Conservation (phyloP, 495 filamentous ascomycete genomes). For the Aspergillus funiculosus region DNA sequence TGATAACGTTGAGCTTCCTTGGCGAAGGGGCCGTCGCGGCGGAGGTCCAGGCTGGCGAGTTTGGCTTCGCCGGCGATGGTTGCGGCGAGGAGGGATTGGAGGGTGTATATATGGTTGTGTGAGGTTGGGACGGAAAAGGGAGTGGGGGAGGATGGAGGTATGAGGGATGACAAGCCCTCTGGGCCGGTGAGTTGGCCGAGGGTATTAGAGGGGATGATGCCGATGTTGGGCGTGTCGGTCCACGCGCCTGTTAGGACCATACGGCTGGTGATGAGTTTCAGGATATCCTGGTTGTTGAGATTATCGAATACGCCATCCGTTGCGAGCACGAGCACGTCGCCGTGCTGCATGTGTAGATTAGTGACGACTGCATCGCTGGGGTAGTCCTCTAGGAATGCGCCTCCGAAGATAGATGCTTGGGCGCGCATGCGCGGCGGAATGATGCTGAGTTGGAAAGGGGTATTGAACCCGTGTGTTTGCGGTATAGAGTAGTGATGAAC, state of each 20-base stretch:
- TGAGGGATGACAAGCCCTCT: conserved; percentile 31
- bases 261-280: conserved; percentile 66
- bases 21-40: conserved; percentile 85
- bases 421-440: conserved; percentile 72
- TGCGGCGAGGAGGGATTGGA: conserved; percentile 73
- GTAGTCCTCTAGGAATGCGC: conserved; percentile 69
- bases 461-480: conserved; percentile 97
- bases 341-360: conserved; percentile 69
- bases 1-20: conserved; percentile 85
- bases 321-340: conserved; percentile 85
- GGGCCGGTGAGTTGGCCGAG: conserved; percentile 48
- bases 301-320: conserved; percentile 98
- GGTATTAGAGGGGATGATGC: conserved; percentile 52
- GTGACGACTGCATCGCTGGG: conserved; percentile 80
- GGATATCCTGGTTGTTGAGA: conserved; percentile 79
- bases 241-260: conserved; percentile 74
- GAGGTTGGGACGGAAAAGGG: conserved; percentile 2
- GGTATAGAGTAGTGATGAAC: conserved; percentile 75
- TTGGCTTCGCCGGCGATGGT: conserved; percentile 78
- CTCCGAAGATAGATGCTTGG: conserved; percentile 74
- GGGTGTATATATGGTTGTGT: conserved; percentile 26
- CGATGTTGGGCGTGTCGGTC: conserved; percentile 47
- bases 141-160: conserved; percentile 16
- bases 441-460: conserved; percentile 87
- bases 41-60: conserved; percentile 67